A percentile compares a stretch with the other conserved stretches of the same genome.
These are phyloP conservation scores for Phytophthora pluvialis DNA, from an alignment of 352 stramenopile genomes.

Conservation along the genomic window DNA sequence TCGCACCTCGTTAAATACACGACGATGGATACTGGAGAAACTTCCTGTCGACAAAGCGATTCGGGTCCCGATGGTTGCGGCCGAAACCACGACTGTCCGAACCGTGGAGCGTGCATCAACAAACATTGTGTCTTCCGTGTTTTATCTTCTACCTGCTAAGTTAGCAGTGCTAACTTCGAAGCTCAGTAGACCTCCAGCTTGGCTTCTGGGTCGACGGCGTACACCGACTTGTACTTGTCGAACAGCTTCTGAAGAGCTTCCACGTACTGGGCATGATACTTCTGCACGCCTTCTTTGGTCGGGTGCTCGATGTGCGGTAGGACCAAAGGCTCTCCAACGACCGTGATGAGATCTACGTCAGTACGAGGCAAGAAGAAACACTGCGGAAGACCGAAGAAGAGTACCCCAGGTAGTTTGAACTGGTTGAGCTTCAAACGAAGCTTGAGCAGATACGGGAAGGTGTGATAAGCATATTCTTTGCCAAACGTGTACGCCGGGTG, in stretches of 20 bases:
- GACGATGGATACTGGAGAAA: no score
- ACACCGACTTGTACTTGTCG: conserved; percentile 83
- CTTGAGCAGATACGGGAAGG: conserved; percentile 78
- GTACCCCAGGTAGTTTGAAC: conserved; percentile 82
- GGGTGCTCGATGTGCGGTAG: conserved; percentile 88
- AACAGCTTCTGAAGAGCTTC: conserved; percentile 79
- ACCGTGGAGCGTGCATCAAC: no score
- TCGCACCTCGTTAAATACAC: no score
- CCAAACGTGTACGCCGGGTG: conserved; percentile 92
- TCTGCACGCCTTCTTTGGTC: conserved; percentile 84
- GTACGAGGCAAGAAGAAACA: conserved; percentile 86
- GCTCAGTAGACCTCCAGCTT: conserved; percentile 55
- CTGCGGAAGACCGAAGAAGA: conserved; percentile 71
- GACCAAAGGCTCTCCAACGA: conserved; percentile 85
- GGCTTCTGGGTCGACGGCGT: conserved; percentile 65
- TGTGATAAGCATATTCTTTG: conserved; percentile 86
- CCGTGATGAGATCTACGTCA: conserved; percentile 80
- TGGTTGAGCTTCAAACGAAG: conserved; percentile 80
- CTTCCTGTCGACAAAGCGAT: no score
- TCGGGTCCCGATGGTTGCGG: no score
- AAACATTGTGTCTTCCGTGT: no score
- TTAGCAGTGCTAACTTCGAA: no score
- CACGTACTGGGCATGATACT: conserved; percentile 92
- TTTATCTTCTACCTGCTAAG: no score
- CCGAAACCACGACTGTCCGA: no score